Conservation (phyloP, 345 rosid genomes). For the Psidium guajava region DNA sequence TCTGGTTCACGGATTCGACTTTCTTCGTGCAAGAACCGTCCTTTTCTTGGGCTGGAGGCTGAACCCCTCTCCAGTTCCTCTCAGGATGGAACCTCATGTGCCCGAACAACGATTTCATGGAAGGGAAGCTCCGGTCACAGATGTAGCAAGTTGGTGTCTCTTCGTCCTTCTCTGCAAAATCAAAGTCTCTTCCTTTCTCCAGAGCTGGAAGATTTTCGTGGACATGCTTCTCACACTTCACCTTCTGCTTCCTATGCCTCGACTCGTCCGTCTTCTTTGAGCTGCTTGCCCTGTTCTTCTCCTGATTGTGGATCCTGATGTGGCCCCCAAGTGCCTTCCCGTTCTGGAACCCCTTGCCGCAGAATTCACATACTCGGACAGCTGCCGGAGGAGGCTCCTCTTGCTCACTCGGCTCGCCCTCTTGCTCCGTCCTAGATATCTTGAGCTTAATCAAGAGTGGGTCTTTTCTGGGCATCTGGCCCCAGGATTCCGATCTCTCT, state of each 20-base stretch:
- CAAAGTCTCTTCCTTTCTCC: neutral
- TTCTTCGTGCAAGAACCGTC: neutral
- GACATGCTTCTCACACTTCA: neutral
- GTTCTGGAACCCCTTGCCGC: conserved; percentile 22
- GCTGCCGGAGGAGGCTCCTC: neutral
- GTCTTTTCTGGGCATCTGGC: neutral
- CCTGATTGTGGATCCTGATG: conserved; percentile 8
- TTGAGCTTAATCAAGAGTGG: conserved; percentile 6
- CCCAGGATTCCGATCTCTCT: neutral
- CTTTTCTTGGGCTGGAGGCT: conserved; percentile 27
- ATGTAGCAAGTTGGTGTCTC: neutral
- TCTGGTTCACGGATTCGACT: neutral
- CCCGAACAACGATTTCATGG: conserved; percentile 48
- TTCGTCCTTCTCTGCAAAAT: neutral
- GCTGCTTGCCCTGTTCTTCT: neutral
- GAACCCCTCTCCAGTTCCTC: conserved; percentile 48
- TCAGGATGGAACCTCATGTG: conserved; percentile 86
- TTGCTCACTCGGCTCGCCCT: neutral
- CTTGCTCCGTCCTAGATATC: neutral
- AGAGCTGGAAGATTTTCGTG: neutral
- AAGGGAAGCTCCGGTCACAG: conserved; percentile 5
- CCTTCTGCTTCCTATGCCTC: neutral
- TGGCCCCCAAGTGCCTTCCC: conserved; percentile 17
- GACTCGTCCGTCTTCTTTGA: neutral
- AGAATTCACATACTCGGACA: conserved; percentile 15